These are phyloP conservation scores for Peronospora destructor DNA, from an alignment of 352 stramenopile species.

Conservation along the genomic window DNA sequence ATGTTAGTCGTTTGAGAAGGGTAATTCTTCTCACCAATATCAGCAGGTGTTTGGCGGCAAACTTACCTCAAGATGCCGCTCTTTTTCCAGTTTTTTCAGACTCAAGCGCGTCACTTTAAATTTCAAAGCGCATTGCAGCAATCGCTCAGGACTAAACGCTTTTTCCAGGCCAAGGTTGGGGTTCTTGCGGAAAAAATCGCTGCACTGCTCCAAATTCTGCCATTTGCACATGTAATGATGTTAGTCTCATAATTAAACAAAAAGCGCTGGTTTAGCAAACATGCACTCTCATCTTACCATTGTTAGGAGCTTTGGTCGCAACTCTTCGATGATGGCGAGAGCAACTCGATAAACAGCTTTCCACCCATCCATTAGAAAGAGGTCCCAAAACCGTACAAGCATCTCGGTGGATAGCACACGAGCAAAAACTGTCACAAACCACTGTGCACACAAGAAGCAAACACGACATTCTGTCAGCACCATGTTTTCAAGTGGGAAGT, in stretches of 20 bases:
- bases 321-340: slow-evolving; percentile 51
- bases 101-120: slow-evolving; percentile 66
- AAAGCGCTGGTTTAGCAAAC: neutral
- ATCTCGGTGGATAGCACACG: slow-evolving; percentile 39
- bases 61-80: slow-evolving; percentile 59
- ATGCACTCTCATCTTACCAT: slow-evolving; percentile 31
- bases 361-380: slow-evolving; percentile 71
- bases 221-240: neutral
- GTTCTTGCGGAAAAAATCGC: slow-evolving; percentile 61
- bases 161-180: slow-evolving; percentile 44
- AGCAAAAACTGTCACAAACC: slow-evolving; percentile 82
- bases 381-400: slow-evolving; percentile 61
- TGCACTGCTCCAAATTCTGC: slow-evolving; percentile 71
- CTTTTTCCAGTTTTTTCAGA: slow-evolving; percentile 55
- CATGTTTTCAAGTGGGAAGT: neutral
- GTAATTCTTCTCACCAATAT: no score
- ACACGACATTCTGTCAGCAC: neutral
- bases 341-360: slow-evolving; percentile 69
- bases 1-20: neutral
- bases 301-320: slow-evolving; percentile 47
- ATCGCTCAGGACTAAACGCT: slow-evolving; percentile 26
- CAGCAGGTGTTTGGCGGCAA: no score
- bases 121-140: slow-evolving; percentile 37
- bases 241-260: neutral
- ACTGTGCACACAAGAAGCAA: slow-evolving; percentile 29